phyloP scores from a whole-genome alignment of 441 rosid genomes.

The Rhodomyrtus psidioides region DNA sequence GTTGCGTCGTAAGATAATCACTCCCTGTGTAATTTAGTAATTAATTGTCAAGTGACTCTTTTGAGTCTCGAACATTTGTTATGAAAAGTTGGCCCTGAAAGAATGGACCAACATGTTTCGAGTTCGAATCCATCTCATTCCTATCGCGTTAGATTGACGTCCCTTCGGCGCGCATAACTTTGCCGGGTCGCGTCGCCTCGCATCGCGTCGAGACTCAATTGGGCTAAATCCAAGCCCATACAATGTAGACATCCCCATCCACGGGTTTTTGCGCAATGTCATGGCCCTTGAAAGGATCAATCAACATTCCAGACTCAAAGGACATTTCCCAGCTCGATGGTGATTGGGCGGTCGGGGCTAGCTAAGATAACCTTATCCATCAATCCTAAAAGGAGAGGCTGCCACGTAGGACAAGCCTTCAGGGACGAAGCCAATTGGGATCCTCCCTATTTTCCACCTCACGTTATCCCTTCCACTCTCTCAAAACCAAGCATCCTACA shows the following conservation, averaged over 20 bases:
- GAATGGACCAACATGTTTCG: background rate
- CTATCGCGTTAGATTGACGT: fast-evolving
- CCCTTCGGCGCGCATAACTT: background rate
- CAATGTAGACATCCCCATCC: background rate
- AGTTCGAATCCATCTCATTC: fast-evolving
- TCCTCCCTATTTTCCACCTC: conserved; percentile 29
- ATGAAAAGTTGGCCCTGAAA: background rate
- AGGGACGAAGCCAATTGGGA: conserved; percentile 4
- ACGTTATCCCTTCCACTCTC: background rate
- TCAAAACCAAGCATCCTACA: background rate
- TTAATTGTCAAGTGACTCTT: background rate
- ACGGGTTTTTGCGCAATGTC: background rate
- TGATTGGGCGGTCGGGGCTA: background rate
- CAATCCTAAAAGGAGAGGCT: conserved; percentile 17
- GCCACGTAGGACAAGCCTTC: conserved; percentile 48
- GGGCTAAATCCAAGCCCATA: background rate
- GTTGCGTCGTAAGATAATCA: background rate
- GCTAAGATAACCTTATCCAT: conserved; percentile 62
- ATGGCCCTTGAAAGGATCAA: background rate
- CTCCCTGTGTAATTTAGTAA: background rate
- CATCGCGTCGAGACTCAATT: background rate
- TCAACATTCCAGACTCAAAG: background rate
- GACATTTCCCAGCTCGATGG: background rate
- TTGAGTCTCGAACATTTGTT: background rate
- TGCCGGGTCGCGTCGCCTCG: fast-evolving